Evolutionary conservation across 73 alveolate species (phyloP).

Genomic region (Tetrahymena malaccensis): DNA sequence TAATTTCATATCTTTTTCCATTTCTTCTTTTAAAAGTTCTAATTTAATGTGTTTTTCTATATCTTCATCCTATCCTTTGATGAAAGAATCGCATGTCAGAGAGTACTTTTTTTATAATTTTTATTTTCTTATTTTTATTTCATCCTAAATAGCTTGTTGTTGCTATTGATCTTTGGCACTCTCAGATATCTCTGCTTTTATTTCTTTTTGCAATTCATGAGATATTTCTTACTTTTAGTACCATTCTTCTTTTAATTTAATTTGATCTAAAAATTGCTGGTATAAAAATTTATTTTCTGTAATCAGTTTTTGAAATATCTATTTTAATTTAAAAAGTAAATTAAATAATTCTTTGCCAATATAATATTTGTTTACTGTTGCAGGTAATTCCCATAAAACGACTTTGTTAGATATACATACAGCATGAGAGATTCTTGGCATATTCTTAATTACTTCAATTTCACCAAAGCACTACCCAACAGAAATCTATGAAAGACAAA

Average conservation of each 20-base stretch:
- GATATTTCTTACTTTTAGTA: neutral
- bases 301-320: neutral
- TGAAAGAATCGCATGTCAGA: neutral
- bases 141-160: neutral
- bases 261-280: neutral
- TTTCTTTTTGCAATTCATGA: neutral
- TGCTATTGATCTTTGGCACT: neutral
- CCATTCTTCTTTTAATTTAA: neutral
- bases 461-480: neutral
- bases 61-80: neutral
- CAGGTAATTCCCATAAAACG: neutral
- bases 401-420: neutral
- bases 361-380: neutral
- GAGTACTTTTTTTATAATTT: neutral
- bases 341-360: neutral
- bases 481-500: neutral
- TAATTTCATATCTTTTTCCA: neutral
- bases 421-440: neutral
- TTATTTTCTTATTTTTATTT: neutral
- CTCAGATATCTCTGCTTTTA: neutral
- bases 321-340: neutral
- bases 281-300: neutral
- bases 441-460: neutral
- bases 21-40: neutral
- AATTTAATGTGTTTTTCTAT: neutral